phyloP scores from a whole-genome alignment of 805 yeast species.

The Barnettozyma pratensis region DNA sequence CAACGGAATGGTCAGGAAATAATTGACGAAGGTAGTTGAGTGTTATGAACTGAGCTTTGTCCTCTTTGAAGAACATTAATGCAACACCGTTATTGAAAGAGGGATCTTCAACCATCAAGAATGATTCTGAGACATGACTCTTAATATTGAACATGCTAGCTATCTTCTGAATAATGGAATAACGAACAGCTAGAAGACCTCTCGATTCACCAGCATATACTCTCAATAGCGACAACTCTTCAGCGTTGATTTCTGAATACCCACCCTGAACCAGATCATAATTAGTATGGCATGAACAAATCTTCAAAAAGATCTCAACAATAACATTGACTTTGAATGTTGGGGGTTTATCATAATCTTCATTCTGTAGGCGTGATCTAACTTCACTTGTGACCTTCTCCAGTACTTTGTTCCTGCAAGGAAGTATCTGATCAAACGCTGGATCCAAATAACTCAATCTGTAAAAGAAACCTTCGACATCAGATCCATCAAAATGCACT shows the following conservation, averaged over 20 bases:
- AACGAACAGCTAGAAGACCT: not conserved
- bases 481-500: not conserved
- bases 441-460: conserved; percentile 14
- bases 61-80: conserved; percentile 1
- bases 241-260: not conserved
- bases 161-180: conserved; percentile 7
- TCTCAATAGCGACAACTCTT: conserved; percentile 7
- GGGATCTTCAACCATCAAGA: conserved; percentile 5
- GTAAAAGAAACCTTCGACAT: conserved; percentile 12
- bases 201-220: conserved; percentile 6
- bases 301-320: conserved; percentile 3
- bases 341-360: conserved; percentile 1
- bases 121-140: conserved; percentile 1
- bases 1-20: not conserved
- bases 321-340: conserved; percentile 11
- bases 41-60: not conserved
- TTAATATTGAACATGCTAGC: conserved; percentile 3
- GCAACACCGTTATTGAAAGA: conserved; percentile 4
- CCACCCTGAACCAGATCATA: not conserved
- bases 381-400: conserved; percentile 3
- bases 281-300: not conserved
- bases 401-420: conserved; percentile 9
- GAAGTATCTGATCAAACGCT: conserved; percentile 16
- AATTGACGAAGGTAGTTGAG: not conserved
- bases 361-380: not conserved